Percentiles rank a stretch among this genome's conserved stretches.
These are phyloP conservation scores for Galerina marginata DNA, from an alignment of 768 basidiomycete species.

Conservation along the genomic window DNA sequence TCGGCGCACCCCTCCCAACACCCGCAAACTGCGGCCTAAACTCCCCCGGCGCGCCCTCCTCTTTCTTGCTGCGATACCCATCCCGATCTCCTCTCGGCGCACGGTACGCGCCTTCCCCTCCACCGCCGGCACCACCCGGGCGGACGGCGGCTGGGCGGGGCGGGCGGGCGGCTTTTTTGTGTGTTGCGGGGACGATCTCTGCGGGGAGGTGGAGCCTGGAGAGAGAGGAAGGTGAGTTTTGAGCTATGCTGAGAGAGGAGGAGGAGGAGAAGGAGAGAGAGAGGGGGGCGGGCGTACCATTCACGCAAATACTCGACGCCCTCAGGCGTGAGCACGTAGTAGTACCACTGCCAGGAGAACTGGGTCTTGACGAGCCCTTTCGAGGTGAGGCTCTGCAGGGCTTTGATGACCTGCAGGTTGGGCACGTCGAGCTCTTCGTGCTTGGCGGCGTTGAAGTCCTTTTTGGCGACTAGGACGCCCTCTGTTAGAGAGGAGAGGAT, in stretches of 20 bases:
- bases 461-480: conserved; percentile 99
- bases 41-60: conserved; percentile 85
- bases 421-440: conserved; percentile 88
- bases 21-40: conserved; percentile 89
- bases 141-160: conserved; percentile 81
- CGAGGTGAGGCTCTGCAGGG: conserved; percentile 70
- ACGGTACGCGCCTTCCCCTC: conserved; percentile 84
- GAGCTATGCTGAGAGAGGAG: too few species aligned
- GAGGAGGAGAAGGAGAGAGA: not conserved
- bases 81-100: conserved; percentile 86
- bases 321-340: conserved; percentile 96
- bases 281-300: conserved; percentile 48
- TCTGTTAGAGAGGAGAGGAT: conserved; percentile 59
- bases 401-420: conserved; percentile 75
- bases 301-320: conserved; percentile 97
- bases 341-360: conserved; percentile 99
- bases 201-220: conserved; percentile 88
- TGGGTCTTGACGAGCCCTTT: conserved; percentile 96
- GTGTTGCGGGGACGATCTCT: conserved; percentile 97
- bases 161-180: conserved; percentile 94
- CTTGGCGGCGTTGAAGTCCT: conserved; percentile 97
- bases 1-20: conserved; percentile 86
- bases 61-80: conserved; percentile 87
- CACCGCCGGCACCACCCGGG: conserved; percentile 59
- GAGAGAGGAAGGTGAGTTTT: not conserved